A percentile compares a stretch with the other conserved stretches of the same genome.
phyloP scores from a whole-genome alignment of 257 asterid species.

The Forsythia suspensa region DNA sequence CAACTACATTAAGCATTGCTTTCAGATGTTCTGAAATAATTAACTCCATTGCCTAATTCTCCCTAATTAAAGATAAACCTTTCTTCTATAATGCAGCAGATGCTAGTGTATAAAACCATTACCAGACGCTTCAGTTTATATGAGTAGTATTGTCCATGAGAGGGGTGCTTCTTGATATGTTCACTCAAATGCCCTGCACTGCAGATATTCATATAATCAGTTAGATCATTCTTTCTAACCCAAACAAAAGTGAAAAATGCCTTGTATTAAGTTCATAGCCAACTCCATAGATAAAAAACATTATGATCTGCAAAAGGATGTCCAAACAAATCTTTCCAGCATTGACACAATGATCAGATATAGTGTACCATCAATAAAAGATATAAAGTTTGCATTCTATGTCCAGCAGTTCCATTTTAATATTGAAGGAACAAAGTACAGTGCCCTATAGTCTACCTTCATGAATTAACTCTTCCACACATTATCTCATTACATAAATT shows the following conservation, averaged over 20 bases:
- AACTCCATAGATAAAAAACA: neutral
- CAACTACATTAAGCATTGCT: neutral
- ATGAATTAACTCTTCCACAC: conserved; percentile 1
- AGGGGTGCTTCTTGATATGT: conserved; percentile 55
- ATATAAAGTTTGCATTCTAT: conserved; percentile 5
- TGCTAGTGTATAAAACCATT: conserved; percentile 18
- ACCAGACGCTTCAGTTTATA: conserved; percentile 77
- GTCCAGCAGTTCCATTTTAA: conserved; percentile 9
- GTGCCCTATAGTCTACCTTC: neutral
- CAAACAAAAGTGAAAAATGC: neutral
- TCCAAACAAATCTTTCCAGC: neutral
- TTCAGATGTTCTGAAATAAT: neutral
- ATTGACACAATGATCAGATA: neutral
- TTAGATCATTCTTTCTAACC: conserved; percentile 12
- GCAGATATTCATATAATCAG: conserved; percentile 35
- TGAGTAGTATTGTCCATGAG: conserved; percentile 72
- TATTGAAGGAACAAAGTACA: neutral
- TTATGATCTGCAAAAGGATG: neutral
- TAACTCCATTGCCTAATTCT: neutral
- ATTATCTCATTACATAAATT: neutral
- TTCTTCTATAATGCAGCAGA: neutral
- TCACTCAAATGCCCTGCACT: conserved; percentile 85
- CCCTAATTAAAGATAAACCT: neutral
- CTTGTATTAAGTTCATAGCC: conserved; percentile 1
- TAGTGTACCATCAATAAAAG: neutral